phyloP scores from a whole-genome alignment of 108 stramenopile species.

The Pseudonitzschia multiseries region DNA sequence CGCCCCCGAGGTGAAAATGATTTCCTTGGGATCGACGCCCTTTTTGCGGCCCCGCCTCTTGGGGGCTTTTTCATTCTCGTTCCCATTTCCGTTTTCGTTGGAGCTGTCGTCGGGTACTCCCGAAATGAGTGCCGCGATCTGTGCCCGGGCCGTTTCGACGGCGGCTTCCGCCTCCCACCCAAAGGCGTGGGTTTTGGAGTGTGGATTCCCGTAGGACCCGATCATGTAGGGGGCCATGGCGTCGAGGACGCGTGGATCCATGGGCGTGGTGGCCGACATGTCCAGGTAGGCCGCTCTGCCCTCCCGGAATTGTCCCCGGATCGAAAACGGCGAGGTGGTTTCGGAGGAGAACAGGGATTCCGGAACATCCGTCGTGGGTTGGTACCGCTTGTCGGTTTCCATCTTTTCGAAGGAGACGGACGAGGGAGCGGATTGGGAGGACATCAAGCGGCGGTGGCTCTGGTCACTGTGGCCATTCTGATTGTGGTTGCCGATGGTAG shows the following conservation, averaged over 20 bases:
- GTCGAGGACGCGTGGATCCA: slow-evolving; percentile 99
- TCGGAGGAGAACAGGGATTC: slow-evolving; percentile 30
- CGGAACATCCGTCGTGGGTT: slow-evolving; percentile 40
- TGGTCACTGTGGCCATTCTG: neutral
- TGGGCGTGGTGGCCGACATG: slow-evolving; percentile 92
- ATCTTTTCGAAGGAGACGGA: slow-evolving; percentile 54
- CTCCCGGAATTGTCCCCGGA: slow-evolving; percentile 68
- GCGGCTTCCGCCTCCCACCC: slow-evolving; percentile 97
- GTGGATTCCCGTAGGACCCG: slow-evolving; percentile 96
- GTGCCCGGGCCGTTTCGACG: slow-evolving; percentile 87
- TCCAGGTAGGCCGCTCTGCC: slow-evolving; percentile 89
- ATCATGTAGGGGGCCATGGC: slow-evolving; percentile 97
- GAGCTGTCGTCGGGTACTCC: neutral
- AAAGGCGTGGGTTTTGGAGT: slow-evolving; percentile 96
- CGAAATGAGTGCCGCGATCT: slow-evolving; percentile 86
- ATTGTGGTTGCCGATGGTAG: neutral
- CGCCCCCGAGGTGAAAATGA: slow-evolving; percentile 98
- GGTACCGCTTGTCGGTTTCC: slow-evolving; percentile 52
- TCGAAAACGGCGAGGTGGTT: slow-evolving; percentile 40
- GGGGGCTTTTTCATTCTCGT: neutral
- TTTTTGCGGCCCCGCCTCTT: neutral
- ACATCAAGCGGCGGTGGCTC: neutral
- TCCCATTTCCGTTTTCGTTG: neutral
- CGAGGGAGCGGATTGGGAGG: slow-evolving; percentile 28
- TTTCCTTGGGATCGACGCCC: slow-evolving; percentile 91